Evolutionary conservation across 2,329 filamentous ascomycete genomes (phyloP), one percentile per base, ranked within the genome.

Genomic region (Fusarium sp.): DNA sequence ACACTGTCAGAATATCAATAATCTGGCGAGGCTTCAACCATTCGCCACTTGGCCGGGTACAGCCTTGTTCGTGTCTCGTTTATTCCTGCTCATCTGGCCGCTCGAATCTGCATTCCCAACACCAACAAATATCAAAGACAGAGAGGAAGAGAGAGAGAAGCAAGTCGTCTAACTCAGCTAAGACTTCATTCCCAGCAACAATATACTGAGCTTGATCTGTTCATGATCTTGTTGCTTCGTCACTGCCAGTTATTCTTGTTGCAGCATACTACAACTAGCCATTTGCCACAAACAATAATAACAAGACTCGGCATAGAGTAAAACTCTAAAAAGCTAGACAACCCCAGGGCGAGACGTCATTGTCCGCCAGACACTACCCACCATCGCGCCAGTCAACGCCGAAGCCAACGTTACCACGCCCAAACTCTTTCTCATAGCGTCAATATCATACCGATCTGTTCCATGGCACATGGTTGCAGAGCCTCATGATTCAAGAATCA

Each of bases 401-500:
- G 27, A 65, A 55, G 35, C 49, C 56, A 71, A 65, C 65, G 69
- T 68, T 72, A 62, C 65, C 60, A 57, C 59, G 38, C 53, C 41
- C 50, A 65, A 63, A 36, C 45, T 49, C 47, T 46, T 35, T 57
- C 18, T 18, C 46, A 60, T 53, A 65, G 27, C 35, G 58, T 47
- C 54, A 72, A 38, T 50, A 47, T 53, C 55, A 29, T 44, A 46
- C 41, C 41, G 31, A 58, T 55, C 61, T 42, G 46, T 45, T 52
- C 29, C 56, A 44, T 55, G 27, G 31, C 41, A 49, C 39, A 68
- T 42, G 62, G 55, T 71, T 65, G 70, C 74, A 76, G 74, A 76
- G 74, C 74, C 73, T 76, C 75, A 76, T 54, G 54, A 56, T 75
- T 71, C 73, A 76, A 63, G 49, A 62, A 65, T n/a, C 49, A 55